Percentiles rank a stretch among this genome's conserved stretches.
These are phyloP conservation scores for Dipodascus albidus DNA, from an alignment of 805 yeast genomes.

Conservation along the genomic window DNA sequence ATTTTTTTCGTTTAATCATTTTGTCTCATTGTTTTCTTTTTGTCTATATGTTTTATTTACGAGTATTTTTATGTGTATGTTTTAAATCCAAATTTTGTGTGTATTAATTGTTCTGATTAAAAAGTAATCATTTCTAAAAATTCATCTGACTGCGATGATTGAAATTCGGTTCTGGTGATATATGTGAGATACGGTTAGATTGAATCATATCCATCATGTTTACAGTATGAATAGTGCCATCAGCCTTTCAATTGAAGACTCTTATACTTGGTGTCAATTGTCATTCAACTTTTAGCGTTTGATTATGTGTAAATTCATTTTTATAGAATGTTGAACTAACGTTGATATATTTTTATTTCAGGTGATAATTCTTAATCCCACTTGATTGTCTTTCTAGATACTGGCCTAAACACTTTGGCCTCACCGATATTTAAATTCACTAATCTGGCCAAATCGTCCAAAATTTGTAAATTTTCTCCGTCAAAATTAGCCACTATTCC, in stretches of 20 bases:
- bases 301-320: background rate
- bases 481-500: background rate
- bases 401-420: conserved; percentile 66
- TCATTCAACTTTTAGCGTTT: too few species aligned
- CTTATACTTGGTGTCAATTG: too few species aligned
- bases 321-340: background rate
- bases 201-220: too few species aligned
- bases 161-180: too few species aligned
- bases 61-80: background rate
- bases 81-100: background rate
- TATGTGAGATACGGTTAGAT: too few species aligned
- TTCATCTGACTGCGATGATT: too few species aligned
- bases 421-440: conserved; percentile 70
- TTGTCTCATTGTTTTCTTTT: background rate
- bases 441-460: background rate
- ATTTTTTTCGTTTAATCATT: background rate
- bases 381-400: conserved; percentile 59
- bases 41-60: background rate
- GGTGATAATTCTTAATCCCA: conserved; percentile 34
- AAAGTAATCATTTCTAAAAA: too few species aligned
- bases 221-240: too few species aligned
- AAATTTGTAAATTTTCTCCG: background rate
- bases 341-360: too few species aligned
- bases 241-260: too few species aligned
- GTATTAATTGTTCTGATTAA: too few species aligned